Percentiles rank a stretch among this genome's conserved stretches.
phyloP scores from a whole-genome alignment of 108 stramenopile genomes.

The Nitzschia sp. region DNA sequence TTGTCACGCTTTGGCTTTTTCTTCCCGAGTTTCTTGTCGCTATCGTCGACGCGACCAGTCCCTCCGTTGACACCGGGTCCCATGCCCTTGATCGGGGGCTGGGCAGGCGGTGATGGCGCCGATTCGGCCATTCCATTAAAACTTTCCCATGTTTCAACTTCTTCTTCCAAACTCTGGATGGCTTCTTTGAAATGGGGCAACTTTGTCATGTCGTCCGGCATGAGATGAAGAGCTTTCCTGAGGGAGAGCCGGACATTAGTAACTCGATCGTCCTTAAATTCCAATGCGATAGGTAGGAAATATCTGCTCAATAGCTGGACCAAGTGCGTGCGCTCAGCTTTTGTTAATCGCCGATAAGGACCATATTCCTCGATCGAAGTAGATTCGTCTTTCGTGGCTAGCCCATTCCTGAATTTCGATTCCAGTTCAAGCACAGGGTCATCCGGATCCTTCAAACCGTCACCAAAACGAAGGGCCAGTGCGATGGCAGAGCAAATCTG shows the following conservation, averaged over 20 bases:
- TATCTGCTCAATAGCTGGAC: constrained; percentile 54
- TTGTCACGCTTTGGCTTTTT: constrained; percentile 13
- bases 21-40: constrained; percentile 6
- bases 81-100: constrained; percentile 3
- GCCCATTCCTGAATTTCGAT: constrained; percentile 17
- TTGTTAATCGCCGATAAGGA: constrained; percentile 64
- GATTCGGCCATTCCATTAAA: constrained; percentile 33
- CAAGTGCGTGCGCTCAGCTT: constrained; percentile 58
- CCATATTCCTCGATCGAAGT: constrained; percentile 37
- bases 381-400: constrained; percentile 10
- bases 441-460: constrained; percentile 34
- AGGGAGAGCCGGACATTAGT: constrained; percentile 79
- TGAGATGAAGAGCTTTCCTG: constrained; percentile 64
- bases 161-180: constrained; percentile 65
- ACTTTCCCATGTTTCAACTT: constrained; percentile 81
- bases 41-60: constrained; percentile 1
- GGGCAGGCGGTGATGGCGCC: constrained; percentile 16
- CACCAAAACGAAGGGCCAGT: constrained; percentile 68
- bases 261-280: constrained; percentile 79
- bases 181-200: constrained; percentile 53
- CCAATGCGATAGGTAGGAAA: constrained; percentile 66
- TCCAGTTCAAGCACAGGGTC: constrained; percentile 36
- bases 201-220: constrained; percentile 59
- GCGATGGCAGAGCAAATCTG: constrained; percentile 69
- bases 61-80: neutral